These are phyloP conservation scores for Caryopteris hybrid DNA, from an alignment of 305 asterid genomes.

Conservation along the genomic window DNA sequence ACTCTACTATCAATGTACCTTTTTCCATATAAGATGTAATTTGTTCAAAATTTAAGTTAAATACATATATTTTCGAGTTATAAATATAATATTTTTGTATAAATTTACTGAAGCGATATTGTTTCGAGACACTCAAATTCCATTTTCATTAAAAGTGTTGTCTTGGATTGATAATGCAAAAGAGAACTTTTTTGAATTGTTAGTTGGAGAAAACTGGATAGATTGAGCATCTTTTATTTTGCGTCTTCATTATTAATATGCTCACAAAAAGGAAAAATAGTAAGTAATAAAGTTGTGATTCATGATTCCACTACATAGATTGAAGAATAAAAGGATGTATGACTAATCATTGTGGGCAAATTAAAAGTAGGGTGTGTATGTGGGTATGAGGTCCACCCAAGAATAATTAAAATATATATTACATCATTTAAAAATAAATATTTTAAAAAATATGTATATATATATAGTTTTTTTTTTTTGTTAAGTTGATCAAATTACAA, in stretches of 20 bases:
- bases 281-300: constrained; percentile 29
- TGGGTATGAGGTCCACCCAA: neutral
- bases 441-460: too few species aligned
- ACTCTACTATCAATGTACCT: neutral
- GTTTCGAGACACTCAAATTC: too few species aligned
- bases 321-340: constrained; percentile 21
- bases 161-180: neutral
- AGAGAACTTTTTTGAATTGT: constrained; percentile 4
- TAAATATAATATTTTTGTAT: too few species aligned
- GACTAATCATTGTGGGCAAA: constrained; percentile 22
- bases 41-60: too few species aligned
- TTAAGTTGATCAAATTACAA: too few species aligned
- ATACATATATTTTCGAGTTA: too few species aligned
- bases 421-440: too few species aligned
- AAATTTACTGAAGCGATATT: too few species aligned
- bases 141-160: too few species aligned
- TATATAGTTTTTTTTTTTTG: too few species aligned
- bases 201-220: constrained; percentile 13
- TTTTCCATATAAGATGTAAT: too few species aligned
- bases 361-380: neutral
- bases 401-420: neutral
- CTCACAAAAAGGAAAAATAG: constrained; percentile 25
- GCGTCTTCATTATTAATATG: constrained; percentile 29
- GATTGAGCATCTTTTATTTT: constrained; percentile 26
- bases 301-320: constrained; percentile 43